Evolutionary conservation across 202 grass and related monocot genomes (phyloP), one percentile per base, ranked within the genome.

Genomic region (Zizania palustris): DNA sequence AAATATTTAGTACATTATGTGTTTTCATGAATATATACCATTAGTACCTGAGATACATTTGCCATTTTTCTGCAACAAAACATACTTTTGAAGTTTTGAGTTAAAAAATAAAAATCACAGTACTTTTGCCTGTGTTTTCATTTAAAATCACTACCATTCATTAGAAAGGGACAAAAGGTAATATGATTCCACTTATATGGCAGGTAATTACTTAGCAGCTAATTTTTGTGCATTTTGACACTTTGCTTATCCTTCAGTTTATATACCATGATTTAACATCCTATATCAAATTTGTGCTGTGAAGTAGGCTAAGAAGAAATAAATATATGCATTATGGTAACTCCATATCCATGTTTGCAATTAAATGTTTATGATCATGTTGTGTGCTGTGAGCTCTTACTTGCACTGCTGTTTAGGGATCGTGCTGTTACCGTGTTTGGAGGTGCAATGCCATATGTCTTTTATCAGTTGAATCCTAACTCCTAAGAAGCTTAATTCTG

Each of bases 401-500:
- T 66, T 55, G 20, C 48, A 65, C 21, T 40, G 5, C 33, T 7
- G 2, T 78, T 6, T 46, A 13, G 22, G 28, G 63, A 49, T 64
- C 49, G 56, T 69, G 11, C 28, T 54, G 45, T 11, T 34, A 54
- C 13, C 45, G 28, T 33, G 20, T 43, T 42, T 50, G 19, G 18
- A 72, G 45, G 22, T 21, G 63, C 36, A 64, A 5, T 64, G n/a
- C 6, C 58, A 9, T 72, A 19, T 39, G 8, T 16, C 19, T 48
- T 62, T 55, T 21, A 39, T 78, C 6, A 0, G 9, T 21, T 63
- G 36, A 76, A 72, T 65, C n/a, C 10, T 70, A 65, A 76, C 66
- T 65, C n/a, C 10, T 70, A 65, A 36, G 41, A 72, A 66, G 21
- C 59, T 60, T 51, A 53, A 16, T 67, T 57, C 60, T 85, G 22